Evolutionary conservation across 805 yeast species (phyloP).

Genomic region (Debaryomyces castellii): DNA sequence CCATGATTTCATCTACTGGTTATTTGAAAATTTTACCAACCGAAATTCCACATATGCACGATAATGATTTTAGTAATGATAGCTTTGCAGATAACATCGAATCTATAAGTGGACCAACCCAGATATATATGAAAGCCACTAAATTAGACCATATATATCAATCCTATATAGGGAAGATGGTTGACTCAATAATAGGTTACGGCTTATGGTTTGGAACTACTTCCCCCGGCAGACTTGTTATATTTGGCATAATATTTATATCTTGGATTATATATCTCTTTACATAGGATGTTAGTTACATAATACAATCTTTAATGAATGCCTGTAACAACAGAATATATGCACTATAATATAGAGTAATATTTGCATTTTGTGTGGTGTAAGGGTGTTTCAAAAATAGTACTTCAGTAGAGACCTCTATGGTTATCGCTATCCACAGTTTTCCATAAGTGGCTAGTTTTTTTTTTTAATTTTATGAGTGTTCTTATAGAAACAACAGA

Average conservation of each 20-base stretch:
- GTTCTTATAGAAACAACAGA: constrained; percentile 35
- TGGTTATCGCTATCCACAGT: constrained; percentile 1
- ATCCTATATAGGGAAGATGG: constrained; percentile 18
- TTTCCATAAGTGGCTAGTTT: neutral
- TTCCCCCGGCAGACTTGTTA: constrained; percentile 27
- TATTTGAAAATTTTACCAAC: constrained; percentile 28
- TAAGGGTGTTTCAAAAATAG: constrained; percentile 1
- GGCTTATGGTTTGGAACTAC: constrained; percentile 36
- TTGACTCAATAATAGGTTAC: constrained; percentile 34
- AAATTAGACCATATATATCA: constrained; percentile 28
- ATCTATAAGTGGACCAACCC: constrained; percentile 39
- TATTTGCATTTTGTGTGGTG: too few species aligned
- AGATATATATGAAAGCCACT: constrained; percentile 35
- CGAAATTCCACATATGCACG: constrained; percentile 13
- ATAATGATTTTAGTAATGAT: neutral
- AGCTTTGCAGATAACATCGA: constrained; percentile 10
- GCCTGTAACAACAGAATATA: too few species aligned
- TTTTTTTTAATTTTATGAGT: constrained; percentile 28
- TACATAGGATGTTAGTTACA: neutral
- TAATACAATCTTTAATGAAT: neutral
- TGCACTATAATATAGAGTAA: too few species aligned
- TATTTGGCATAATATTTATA: constrained; percentile 16
- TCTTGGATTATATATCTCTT: constrained; percentile 6
- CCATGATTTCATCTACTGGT: constrained; percentile 27
- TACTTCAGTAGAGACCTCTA: constrained; percentile 1